phyloP scores from a whole-genome alignment of 1,284 basidiomycete species.

The Cystobasidium slooffiae region DNA sequence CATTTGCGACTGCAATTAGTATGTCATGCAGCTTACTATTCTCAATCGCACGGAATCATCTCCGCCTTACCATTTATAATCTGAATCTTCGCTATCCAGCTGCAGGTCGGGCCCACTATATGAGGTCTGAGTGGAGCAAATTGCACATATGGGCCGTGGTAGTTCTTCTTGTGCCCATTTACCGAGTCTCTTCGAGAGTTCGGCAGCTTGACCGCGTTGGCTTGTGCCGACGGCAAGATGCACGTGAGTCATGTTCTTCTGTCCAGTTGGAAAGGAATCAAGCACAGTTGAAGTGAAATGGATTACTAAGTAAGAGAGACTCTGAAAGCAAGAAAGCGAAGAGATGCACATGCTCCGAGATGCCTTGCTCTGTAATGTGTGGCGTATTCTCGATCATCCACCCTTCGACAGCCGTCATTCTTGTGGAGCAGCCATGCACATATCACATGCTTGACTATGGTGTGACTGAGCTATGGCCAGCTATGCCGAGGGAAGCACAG shows the following conservation, averaged over 20 bases:
- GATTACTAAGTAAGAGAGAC: too few species aligned
- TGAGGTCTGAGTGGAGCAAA: slow-evolving; percentile 46
- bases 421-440: not conserved
- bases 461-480: slow-evolving; percentile 13
- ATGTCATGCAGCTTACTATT: not conserved
- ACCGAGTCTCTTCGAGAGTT: slow-evolving; percentile 13
- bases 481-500: slow-evolving; percentile 28
- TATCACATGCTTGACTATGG: not conserved
- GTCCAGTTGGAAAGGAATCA: too few species aligned
- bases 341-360: too few species aligned
- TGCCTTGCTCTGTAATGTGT: too few species aligned
- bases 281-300: too few species aligned
- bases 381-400: not conserved
- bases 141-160: slow-evolving; percentile 42
- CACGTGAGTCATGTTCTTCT: not conserved
- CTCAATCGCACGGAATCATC: slow-evolving; percentile 21
- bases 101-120: slow-evolving; percentile 31
- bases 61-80: slow-evolving; percentile 44
- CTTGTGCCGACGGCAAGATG: not conserved
- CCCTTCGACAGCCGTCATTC: not conserved
- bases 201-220: not conserved
- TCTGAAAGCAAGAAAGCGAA: too few species aligned
- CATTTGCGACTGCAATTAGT: not conserved
- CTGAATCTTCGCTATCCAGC: slow-evolving; percentile 40
- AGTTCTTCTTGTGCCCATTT: slow-evolving; percentile 30